A percentile compares a stretch with the other conserved stretches of the same genome.
Evolutionary conservation across 2,329 filamentous ascomycete genomes (phyloP).

Genomic region (Calonectria pteridis): DNA sequence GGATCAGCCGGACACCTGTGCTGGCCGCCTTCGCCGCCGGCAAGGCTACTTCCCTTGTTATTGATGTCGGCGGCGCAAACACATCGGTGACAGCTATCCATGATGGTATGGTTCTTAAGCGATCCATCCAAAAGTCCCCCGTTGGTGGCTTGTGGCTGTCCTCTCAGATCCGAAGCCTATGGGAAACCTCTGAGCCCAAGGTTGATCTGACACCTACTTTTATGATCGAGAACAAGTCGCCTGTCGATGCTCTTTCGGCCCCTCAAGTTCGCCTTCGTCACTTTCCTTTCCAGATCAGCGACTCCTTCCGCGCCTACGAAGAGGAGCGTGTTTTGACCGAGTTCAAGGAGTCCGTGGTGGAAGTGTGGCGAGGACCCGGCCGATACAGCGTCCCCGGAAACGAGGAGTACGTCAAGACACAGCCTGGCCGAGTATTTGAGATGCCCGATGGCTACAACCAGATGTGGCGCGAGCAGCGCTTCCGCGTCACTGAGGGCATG

Average conservation of each 20-base stretch:
- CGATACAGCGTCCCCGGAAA: slow-evolving; percentile 75
- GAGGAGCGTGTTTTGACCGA: slow-evolving; percentile 94
- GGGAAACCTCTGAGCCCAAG: slow-evolving; percentile 76
- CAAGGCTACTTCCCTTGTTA: slow-evolving; percentile 91
- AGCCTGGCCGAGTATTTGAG: slow-evolving; percentile 90
- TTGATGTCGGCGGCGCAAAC: slow-evolving; percentile 91
- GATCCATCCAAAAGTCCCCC: slow-evolving; percentile 87
- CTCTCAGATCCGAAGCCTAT: slow-evolving; percentile 85
- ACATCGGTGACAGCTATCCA: slow-evolving; percentile 92
- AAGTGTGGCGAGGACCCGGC: slow-evolving; percentile 88
- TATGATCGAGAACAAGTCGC: slow-evolving; percentile 86
- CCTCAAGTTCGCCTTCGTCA: slow-evolving; percentile 81
- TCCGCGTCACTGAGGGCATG: slow-evolving; percentile 86
- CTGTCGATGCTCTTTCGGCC: slow-evolving; percentile 87
- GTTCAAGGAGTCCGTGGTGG: slow-evolving; percentile 97
- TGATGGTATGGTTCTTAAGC: slow-evolving; percentile 93
- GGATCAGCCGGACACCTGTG: slow-evolving; percentile 89
- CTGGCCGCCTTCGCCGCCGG: slow-evolving; percentile 92
- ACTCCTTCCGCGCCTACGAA: slow-evolving; percentile 84
- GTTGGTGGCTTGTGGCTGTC: slow-evolving; percentile 92
- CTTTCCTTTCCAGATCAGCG: slow-evolving; percentile 71
- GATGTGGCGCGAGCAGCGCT: slow-evolving; percentile 91
- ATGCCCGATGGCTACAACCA: slow-evolving; percentile 98
- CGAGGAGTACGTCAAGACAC: slow-evolving; percentile 79
- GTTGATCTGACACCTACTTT: slow-evolving; percentile 86